Conservation (phyloP, 2,329 filamentous ascomycete genomes). For the Fusarium cyanostomum region DNA sequence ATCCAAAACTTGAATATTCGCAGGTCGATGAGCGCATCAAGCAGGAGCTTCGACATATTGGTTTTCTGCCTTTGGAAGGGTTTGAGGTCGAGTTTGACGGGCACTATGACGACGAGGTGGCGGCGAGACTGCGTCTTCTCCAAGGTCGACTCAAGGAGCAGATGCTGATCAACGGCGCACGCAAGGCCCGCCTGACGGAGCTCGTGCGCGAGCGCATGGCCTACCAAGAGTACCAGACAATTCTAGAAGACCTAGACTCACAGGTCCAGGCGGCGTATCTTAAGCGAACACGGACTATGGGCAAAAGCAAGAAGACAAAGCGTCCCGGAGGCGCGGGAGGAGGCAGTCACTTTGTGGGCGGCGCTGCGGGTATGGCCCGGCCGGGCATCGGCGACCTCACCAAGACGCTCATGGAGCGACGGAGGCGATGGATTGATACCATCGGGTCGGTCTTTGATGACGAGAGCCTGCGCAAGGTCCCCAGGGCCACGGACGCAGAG, state of each 20-base stretch:
- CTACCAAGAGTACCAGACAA: slow-evolving; percentile 95
- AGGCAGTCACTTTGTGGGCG: slow-evolving; percentile 71
- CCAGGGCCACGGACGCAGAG: slow-evolving; percentile 68
- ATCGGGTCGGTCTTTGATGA: slow-evolving; percentile 92
- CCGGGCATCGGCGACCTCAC: slow-evolving; percentile 91
- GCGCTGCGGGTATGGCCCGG: slow-evolving; percentile 70
- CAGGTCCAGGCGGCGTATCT: slow-evolving; percentile 96
- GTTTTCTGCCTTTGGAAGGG: slow-evolving; percentile 77
- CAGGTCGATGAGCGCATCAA: slow-evolving; percentile 91
- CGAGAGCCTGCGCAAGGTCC: slow-evolving; percentile 78
- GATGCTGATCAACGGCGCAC: slow-evolving; percentile 87
- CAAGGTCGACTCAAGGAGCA: slow-evolving; percentile 85
- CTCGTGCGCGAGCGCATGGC: slow-evolving; percentile 93
- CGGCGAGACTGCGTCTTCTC: slow-evolving; percentile 84
- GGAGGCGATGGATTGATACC: slow-evolving; percentile 87
- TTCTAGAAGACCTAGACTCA: slow-evolving; percentile 93
- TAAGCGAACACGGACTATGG: slow-evolving; percentile 92
- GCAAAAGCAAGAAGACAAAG: slow-evolving; percentile 93
- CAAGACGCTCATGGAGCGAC: slow-evolving; percentile 89
- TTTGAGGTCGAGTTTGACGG: slow-evolving; percentile 82
- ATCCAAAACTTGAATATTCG: slow-evolving; percentile 81
- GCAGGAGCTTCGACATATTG: slow-evolving; percentile 89
- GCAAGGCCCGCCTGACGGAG: slow-evolving; percentile 86
- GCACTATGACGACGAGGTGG: slow-evolving; percentile 93
- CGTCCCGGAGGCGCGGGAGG: slow-evolving; percentile 78